A percentile compares a stretch with the other conserved stretches of the same genome.
Evolutionary conservation across 768 basidiomycete species (phyloP).

Genomic region (Mycena chlorophos): DNA sequence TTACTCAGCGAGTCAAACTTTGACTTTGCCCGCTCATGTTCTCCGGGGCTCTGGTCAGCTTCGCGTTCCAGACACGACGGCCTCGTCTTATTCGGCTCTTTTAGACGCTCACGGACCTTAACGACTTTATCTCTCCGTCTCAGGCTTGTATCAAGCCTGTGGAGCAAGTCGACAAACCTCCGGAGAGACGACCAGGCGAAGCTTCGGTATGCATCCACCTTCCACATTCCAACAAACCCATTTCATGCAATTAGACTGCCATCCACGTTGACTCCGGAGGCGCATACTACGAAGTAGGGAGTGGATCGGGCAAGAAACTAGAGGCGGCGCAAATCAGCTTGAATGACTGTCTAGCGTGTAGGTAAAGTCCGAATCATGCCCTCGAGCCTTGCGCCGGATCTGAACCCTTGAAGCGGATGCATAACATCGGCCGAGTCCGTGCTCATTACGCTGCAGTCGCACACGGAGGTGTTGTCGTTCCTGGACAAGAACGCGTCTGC

Average conservation of each 20-base stretch:
- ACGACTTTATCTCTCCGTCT: slow-evolving; percentile 95
- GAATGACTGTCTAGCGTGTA: slow-evolving; percentile 98
- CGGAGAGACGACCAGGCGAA: slow-evolving; percentile 34
- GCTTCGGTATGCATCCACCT: slow-evolving; percentile 32
- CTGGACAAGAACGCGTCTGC: slow-evolving; percentile 56
- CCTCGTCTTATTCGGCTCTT: slow-evolving; percentile 13
- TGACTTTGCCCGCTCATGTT: slow-evolving; percentile 56
- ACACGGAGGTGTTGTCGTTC: slow-evolving; percentile 85
- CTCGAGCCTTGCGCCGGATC: not conserved
- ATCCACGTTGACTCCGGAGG: slow-evolving; percentile 86
- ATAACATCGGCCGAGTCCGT: slow-evolving; percentile 98
- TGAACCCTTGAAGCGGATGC: slow-evolving; percentile 66
- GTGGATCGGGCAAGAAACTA: slow-evolving; percentile 55
- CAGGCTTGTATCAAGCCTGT: slow-evolving; percentile 99
- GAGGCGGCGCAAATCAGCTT: slow-evolving; percentile 94
- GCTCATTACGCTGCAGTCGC: slow-evolving; percentile 93
- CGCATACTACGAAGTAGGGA: slow-evolving; percentile 79
- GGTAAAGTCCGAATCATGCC: slow-evolving; percentile 51
- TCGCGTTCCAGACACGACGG: not conserved
- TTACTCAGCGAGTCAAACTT: slow-evolving; percentile 4
- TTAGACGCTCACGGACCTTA: slow-evolving; percentile 89
- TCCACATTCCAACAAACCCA: not conserved
- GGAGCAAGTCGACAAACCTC: slow-evolving; percentile 39
- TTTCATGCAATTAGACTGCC: slow-evolving; percentile 63
- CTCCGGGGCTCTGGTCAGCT: slow-evolving; percentile 78